Evolutionary conservation across 805 yeast species (phyloP), one percentile per base, ranked within the genome.

Genomic region (Zygosaccharomyces gambellarensis): DNA sequence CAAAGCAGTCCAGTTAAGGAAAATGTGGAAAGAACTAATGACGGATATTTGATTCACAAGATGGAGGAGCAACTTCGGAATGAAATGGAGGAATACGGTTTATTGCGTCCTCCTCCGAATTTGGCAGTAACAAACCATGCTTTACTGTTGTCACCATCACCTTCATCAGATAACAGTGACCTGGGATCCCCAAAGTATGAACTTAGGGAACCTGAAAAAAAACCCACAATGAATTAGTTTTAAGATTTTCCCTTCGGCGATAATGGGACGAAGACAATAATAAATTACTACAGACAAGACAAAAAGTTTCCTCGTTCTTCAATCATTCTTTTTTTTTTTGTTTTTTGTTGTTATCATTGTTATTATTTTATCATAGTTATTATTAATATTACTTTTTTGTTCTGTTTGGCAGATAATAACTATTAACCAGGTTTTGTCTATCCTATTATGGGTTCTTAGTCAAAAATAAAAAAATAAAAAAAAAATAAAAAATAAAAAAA

Each of bases 131-230:
- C 39, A 43, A 39, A 41, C 28, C 25, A 29, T n/a, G 23, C 44
- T 39, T n/a, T 48, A 40, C 17, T 54, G 9, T 34, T 54, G 29
- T 51, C 59, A 17, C 58, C 60, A 28, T 50, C 56, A n/a, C 51
- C 51, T 14, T 51, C 57, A 31, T 45, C 56, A 19, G 52, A 53
- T 12, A 50, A 45, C n/a, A 52, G 55, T 39, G 56, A 43, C 74
- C 78, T 64, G 67, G 52, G 52, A 17, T 45, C 54, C 6, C 52
- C 54, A 27, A 36, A 44, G 12, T 78, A 84, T 9, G 47, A 44
- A 17, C 34, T 36, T 4, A 44, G 28, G 19, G 47, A 27, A 36
- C 40, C 41, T 25, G 34, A 36, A 27, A 44, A 44, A 5, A 44
- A 29, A 17, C 11, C 29, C 9, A 8, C 28, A 25, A 5, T 36